phyloP scores from a whole-genome alignment of 495 filamentous ascomycete species.

The Acidomyces sp. region DNA sequence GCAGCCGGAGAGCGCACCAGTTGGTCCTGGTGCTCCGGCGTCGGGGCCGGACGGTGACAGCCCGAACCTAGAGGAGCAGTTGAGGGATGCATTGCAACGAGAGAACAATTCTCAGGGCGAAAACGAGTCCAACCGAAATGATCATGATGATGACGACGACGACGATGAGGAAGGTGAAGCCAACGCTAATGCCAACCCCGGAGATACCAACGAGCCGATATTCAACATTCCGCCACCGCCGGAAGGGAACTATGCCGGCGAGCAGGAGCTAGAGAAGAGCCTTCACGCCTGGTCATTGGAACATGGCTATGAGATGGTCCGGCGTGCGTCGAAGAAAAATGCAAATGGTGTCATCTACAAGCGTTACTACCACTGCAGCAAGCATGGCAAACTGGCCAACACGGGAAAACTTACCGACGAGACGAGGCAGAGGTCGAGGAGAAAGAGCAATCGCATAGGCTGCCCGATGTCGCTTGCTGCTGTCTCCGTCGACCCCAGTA shows the following conservation, averaged over 20 bases:
- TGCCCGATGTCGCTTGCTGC: constrained; percentile 16
- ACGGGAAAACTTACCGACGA: constrained; percentile 7
- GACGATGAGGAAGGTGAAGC: constrained; percentile 2
- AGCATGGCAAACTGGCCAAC: constrained; percentile 14
- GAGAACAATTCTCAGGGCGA: constrained; percentile 3
- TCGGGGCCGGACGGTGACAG: neutral
- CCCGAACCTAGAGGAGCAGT: constrained; percentile 11
- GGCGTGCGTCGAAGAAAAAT: constrained; percentile 16
- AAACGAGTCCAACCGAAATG: constrained; percentile 4
- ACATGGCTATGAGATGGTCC: constrained; percentile 18
- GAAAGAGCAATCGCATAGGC: constrained; percentile 6
- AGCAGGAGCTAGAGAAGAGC: constrained; percentile 9
- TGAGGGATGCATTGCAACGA: constrained; percentile 10
- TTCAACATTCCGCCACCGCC: constrained; percentile 17
- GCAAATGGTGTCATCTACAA: constrained; percentile 14
- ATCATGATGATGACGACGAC: neutral
- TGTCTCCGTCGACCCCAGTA: constrained; percentile 11
- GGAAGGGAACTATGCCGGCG: constrained; percentile 12
- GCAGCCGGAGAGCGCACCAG: neutral
- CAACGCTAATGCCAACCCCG: neutral
- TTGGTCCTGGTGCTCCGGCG: constrained; percentile 6
- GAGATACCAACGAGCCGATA: constrained; percentile 6
- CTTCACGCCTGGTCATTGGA: constrained; percentile 15
- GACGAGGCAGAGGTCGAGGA: constrained; percentile 1
- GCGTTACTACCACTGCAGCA: constrained; percentile 18